Base-by-base conservation (phyloP, 768 basidiomycete genomes). In the Mycena kentingensis region DNA sequence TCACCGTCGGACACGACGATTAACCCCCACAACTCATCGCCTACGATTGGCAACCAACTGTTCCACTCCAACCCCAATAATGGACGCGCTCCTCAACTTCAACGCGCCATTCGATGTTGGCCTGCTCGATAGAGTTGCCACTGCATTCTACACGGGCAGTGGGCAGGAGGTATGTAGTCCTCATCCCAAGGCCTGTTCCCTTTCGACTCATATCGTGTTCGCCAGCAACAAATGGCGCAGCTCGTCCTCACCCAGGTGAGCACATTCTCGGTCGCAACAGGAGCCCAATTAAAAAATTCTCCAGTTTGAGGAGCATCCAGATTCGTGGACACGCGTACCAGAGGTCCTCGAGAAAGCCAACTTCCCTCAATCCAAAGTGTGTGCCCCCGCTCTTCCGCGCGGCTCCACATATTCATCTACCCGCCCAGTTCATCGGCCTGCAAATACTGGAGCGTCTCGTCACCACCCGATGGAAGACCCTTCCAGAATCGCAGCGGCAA, bases 261-360 rank as follows among this genome's bases (percentile, higher is more conserved):
- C n/a, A n/a, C n/a, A n/a, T n/a, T n/a, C n/a, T n/a, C n/a, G n/a
- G n/a, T n/a, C n/a, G n/a, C n/a, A n/a, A n/a, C n/a, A n/a, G n/a
- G n/a, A n/a, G n/a, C n/a, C n/a, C n/a, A n/a, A n/a, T n/a, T n/a
- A n/a, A n/a, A n/a, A n/a, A n/a, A n/a, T n/a, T n/a, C n/a, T n/a
- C n/a, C n/a, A n/a, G n/a, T 87, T 99, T 65, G 93, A 98, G 71
- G 97, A 99, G 56, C 81, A 93, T 68, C 89, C 91, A n/a, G 96
- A 98, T 52, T 86, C 94, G 28, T 99, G 97, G 97, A 95, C 95
- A 60, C 82, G 91, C 69, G 97, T 98, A 8, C 97, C 97, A 27
- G 88, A 90, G 53, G 89, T 99, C 62, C 77, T 99, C 52, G 93
- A 97, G 64, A 78, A 80, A 45, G 89, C 92, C 1, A 77, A 79